These are phyloP conservation scores for Entomortierella parvispora DNA, from an alignment of 192 early-diverging fungal species.

Conservation along the genomic window DNA sequence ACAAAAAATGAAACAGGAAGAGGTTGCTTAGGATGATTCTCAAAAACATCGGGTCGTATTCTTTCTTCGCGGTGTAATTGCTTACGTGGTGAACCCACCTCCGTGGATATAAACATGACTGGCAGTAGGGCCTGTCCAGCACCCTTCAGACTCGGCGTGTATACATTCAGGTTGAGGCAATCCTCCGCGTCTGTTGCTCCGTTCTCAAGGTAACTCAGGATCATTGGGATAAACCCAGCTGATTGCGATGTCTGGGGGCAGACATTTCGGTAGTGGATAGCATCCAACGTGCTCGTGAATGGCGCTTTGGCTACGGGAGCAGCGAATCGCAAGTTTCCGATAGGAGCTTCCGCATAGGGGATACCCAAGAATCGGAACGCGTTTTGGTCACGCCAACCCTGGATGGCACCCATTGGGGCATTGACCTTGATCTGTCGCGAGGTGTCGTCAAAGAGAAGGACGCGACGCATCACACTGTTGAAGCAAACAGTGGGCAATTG, in stretches of 20 bases:
- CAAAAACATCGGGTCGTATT: too few relatives aligned
- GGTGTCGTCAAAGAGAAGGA: constrained; percentile 4
- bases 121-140: constrained; percentile 39
- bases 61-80: too few relatives aligned
- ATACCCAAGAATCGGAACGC: constrained; percentile 51
- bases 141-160: constrained; percentile 32
- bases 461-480: constrained; percentile 4
- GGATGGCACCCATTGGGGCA: constrained; percentile 7
- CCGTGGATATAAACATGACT: constrained; percentile 70
- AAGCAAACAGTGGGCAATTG: constrained; percentile 1
- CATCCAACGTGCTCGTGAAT: constrained; percentile 11
- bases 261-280: constrained; percentile 9
- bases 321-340: constrained; percentile 44
- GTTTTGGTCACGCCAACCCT: constrained; percentile 8
- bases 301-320: constrained; percentile 45
- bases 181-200: constrained; percentile 49
- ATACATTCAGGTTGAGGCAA: constrained; percentile 63
- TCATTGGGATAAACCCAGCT: neutral
- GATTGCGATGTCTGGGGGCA: constrained; percentile 23
- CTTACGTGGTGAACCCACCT: constrained; percentile 56
- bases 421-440: constrained; percentile 22
- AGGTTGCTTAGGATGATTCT: neutral
- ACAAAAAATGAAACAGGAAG: neutral
- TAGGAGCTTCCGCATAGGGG: constrained; percentile 53
- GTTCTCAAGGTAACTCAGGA: neutral